Evolutionary conservation across 2,329 filamentous ascomycete species (phyloP), one percentile per base, ranked within the genome.

Genomic region (Monilinia fructigena): DNA sequence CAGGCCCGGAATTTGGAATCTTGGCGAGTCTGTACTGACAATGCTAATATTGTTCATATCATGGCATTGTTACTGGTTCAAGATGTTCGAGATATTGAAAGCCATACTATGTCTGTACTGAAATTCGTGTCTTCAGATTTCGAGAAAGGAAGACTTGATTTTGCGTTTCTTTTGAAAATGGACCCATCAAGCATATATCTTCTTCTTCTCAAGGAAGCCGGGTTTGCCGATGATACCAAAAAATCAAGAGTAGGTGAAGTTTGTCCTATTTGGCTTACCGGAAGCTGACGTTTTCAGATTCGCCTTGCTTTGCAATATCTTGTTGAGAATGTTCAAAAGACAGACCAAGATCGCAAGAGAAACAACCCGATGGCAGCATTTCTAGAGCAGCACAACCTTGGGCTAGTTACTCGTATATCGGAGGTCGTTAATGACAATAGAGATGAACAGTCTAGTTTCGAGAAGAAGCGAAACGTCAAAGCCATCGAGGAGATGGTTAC

Each of bases 401-500:
- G 93, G 7, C 87, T 98, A 64, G 93, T 97, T 78, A 88, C 92
- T 8, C 85, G 89, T 47, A 87, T 98, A 70, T 92, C 91, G 0
- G 88, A 93, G 64, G 80, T 85, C 12, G 88, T 97, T 67, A 95
- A 93, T 72, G 89, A 92, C 74, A 82, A 78, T 20, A 78, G 45
- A 80, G 81, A 82, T 26, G 82, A 83, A 67, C 85, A 86, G 66
- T 84, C 78, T 70, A 81, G 79, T 72, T 84, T 75, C 73, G 93
- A 97, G 75, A 92, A 93, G 73, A 86, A 86, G 66, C 85, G 90
- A 67, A 93, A 89, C 72, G 86, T 99, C 11, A 86, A 86, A 70
- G 93, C 92, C 6, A 89, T 99, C 75, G 90, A 92, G 71, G 92
- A 96, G 75, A 91, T 99, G 85, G 89, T 97, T 60, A 86, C 82